Base-by-base conservation (phyloP, 768 basidiomycete genomes). In the Calocybe gangraenosa region DNA sequence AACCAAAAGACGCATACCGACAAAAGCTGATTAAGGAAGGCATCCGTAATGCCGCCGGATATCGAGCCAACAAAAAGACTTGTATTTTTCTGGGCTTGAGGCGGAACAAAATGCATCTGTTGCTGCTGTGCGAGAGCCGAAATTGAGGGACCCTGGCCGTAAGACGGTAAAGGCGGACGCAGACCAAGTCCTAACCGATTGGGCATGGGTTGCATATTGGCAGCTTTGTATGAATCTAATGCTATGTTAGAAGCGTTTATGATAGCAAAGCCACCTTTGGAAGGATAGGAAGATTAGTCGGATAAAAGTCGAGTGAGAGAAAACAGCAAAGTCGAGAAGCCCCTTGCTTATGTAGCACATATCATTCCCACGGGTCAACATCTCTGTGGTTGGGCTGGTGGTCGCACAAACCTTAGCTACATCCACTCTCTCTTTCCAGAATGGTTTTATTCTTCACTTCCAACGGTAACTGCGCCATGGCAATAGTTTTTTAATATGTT, bases 51-150 rank as follows among this genome's bases (percentile, higher is more conserved):
- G 3, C 93, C 93, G 23, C 90, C 89, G 4, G 93, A 91, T 65
- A 97, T 97, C 49, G 91, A 89, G 8, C 93, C 93, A n/a, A 97
- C 82, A 55, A 96, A 97, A 2, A 95, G 72, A 0, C 80, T 81
- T 0, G 84, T 79, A 49, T 80, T 75, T 55, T 84, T 92, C 52
- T 82, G 83, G 11, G 68, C 65, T 63, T 76, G 78, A n/a, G 82
- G 81, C 3, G 81, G 79, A 44, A 78, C 73, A 61, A 78, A 85
- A 32, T 81, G 76, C 64, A 81, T 81, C 53, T 78, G 83, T 53
- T 89, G 85, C 74, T 90, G 87, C 74, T 86, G 82, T 73, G 89
- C 87, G 64, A 91, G 84, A 70, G 88, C 85, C 65, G 83, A 84
- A 61, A 92, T 88, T 76, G 89, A 89, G 74, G 89, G 89, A 56